Conservation (phyloP, 2,329 filamentous ascomycete species). For the Juglanconis juglandina region DNA sequence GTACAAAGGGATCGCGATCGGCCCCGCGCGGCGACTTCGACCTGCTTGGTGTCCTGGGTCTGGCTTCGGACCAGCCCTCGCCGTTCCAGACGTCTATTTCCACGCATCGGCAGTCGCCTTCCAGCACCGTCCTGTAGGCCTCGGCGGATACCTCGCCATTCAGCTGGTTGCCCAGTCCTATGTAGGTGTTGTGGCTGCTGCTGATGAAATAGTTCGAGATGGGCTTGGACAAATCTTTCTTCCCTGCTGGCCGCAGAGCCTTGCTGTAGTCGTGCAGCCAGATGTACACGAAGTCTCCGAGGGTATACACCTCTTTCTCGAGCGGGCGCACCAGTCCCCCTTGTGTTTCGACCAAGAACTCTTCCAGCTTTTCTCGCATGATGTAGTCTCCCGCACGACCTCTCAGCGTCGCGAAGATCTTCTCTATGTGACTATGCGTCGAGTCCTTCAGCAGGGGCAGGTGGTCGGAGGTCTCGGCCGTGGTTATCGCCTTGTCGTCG, state of each 20-base stretch:
- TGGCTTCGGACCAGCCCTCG: constrained; percentile 30
- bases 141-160: constrained; percentile 73
- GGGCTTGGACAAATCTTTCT: constrained; percentile 61
- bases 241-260: constrained; percentile 40
- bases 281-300: constrained; percentile 48
- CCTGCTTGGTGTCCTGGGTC: constrained; percentile 31
- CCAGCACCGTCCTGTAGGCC: constrained; percentile 73
- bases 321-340: constrained; percentile 36
- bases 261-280: constrained; percentile 43
- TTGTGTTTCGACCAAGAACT: constrained; percentile 51
- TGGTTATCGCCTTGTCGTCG: constrained; percentile 2
- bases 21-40: constrained; percentile 33
- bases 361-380: constrained; percentile 36
- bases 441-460: constrained; percentile 44
- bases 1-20: constrained; percentile 11
- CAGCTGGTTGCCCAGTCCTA: constrained; percentile 78
- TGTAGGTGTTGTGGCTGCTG: constrained; percentile 91
- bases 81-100: constrained; percentile 96
- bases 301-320: constrained; percentile 40
- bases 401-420: constrained; percentile 45
- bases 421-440: constrained; percentile 46
- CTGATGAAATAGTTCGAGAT: constrained; percentile 91
- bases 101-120: constrained; percentile 79
- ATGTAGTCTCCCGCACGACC: constrained; percentile 26
- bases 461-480: constrained; percentile 11